These are phyloP conservation scores for Pisolithus microcarpus DNA, from an alignment of 768 basidiomycete genomes.

Conservation along the genomic window DNA sequence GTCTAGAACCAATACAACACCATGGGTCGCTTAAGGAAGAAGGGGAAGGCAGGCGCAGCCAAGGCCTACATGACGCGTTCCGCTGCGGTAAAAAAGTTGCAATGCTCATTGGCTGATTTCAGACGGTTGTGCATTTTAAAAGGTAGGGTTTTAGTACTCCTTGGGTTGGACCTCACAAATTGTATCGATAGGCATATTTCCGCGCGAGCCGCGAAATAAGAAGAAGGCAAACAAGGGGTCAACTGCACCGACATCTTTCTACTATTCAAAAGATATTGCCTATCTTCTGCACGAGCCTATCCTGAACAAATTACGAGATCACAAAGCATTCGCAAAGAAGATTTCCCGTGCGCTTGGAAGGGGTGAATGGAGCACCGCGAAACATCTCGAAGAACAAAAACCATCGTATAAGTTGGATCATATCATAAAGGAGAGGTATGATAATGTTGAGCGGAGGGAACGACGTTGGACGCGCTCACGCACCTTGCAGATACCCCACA, in stretches of 20 bases:
- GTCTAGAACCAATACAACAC: background rate
- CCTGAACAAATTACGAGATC: slow-evolving; percentile 86
- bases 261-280: slow-evolving; percentile 96
- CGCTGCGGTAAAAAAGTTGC: slow-evolving; percentile 87
- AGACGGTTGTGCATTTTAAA: slow-evolving; percentile 95
- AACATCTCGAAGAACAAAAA: slow-evolving; percentile 87
- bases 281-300: slow-evolving; percentile 97
- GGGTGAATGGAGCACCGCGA: slow-evolving; percentile 92
- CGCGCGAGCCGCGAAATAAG: slow-evolving; percentile 85
- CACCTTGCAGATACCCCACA: slow-evolving; percentile 74
- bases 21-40: slow-evolving; percentile 78
- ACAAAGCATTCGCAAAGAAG: slow-evolving; percentile 98
- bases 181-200: slow-evolving; percentile 74
- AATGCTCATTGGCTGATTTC: slow-evolving; percentile 96
- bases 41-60: slow-evolving; percentile 87
- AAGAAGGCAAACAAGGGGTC: slow-evolving; percentile 98
- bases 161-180: slow-evolving; percentile 7
- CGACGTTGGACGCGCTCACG: slow-evolving; percentile 3
- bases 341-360: slow-evolving; percentile 87
- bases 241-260: slow-evolving; percentile 94
- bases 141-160: slow-evolving; percentile 43
- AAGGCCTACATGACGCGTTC: slow-evolving; percentile 90
- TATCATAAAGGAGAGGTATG: slow-evolving; percentile 91
- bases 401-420: slow-evolving; percentile 91
- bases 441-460: slow-evolving; percentile 6